A percentile compares a stretch with the other conserved stretches of the same genome.
Evolutionary conservation across 2,329 filamentous ascomycete species (phyloP).

Genomic region (Dothistroma pini): DNA sequence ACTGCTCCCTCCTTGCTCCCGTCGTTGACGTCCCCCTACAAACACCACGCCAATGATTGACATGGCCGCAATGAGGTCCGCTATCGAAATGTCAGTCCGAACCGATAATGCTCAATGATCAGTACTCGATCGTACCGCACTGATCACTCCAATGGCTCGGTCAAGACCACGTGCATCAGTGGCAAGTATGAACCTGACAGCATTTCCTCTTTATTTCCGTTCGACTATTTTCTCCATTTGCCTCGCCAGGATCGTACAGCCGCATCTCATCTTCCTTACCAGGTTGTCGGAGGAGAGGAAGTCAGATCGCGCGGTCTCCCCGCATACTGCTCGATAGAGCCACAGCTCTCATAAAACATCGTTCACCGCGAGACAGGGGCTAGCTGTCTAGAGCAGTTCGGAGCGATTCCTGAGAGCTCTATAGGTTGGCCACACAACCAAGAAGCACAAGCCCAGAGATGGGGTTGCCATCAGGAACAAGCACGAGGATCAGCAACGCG

Average conservation of each 20-base stretch:
- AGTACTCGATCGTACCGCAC: neutral
- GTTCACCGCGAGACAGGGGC: too few relatives aligned
- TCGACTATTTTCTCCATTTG: neutral
- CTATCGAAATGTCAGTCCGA: too few relatives aligned
- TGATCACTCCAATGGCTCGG: neutral
- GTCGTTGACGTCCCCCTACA: neutral
- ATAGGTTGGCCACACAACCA: neutral
- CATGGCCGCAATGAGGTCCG: too few relatives aligned
- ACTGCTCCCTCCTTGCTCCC: neutral
- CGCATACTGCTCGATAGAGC: slow-evolving; percentile 3
- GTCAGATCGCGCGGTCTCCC: neutral
- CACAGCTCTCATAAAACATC: neutral
- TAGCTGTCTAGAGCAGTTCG: slow-evolving; percentile 2
- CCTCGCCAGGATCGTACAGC: neutral
- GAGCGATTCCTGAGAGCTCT: slow-evolving; percentile 3
- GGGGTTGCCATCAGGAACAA: slow-evolving; percentile 14
- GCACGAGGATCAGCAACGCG: slow-evolving; percentile 11
- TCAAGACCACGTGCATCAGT: neutral
- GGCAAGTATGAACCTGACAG: neutral
- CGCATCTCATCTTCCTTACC: slow-evolving; percentile 1
- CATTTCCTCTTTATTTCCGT: slow-evolving; percentile 1
- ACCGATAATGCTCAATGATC: neutral
- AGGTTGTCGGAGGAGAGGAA: slow-evolving; percentile 17
- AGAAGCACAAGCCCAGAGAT: slow-evolving; percentile 3
- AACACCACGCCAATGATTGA: neutral